Percentiles rank a stretch among this genome's conserved stretches.
phyloP scores from a whole-genome alignment of 495 filamentous ascomycete genomes.

The Sordaria brevicollis region DNA sequence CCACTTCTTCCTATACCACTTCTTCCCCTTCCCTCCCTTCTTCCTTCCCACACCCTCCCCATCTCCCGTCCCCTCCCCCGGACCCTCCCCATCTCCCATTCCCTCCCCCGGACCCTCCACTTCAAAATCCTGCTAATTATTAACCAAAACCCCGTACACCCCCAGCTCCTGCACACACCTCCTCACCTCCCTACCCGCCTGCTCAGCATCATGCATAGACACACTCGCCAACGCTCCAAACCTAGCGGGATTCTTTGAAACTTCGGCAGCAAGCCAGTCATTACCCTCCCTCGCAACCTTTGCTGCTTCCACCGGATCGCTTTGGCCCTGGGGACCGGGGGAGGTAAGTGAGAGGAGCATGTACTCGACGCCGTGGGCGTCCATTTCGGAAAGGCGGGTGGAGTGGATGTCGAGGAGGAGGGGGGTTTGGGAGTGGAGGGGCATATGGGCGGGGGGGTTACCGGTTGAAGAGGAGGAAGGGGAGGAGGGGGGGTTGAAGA shows the following conservation, averaged over 20 bases:
- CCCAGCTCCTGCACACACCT: slow-evolving; percentile 45
- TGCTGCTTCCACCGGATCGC: slow-evolving; percentile 24
- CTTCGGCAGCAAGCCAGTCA: slow-evolving; percentile 45
- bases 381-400: slow-evolving; percentile 40
- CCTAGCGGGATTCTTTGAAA: slow-evolving; percentile 38
- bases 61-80: slow-evolving; percentile 48
- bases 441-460: not conserved
- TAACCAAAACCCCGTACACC: slow-evolving; percentile 50
- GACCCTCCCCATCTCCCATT: too few relatives aligned
- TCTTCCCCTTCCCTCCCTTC: slow-evolving; percentile 41
- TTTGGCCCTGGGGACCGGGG: slow-evolving; percentile 49
- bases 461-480: not conserved
- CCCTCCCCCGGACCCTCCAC: too few relatives aligned
- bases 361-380: slow-evolving; percentile 50
- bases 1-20: slow-evolving; percentile 52
- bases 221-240: slow-evolving; percentile 46
- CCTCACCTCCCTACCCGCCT: slow-evolving; percentile 45
- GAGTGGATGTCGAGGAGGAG: slow-evolving; percentile 32
- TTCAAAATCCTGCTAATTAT: slow-evolving; percentile 37
- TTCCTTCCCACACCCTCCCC: slow-evolving; percentile 53
- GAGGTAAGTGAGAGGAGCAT: slow-evolving; percentile 47
- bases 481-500: too few relatives aligned
- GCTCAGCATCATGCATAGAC: slow-evolving; percentile 31
- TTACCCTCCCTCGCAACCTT: slow-evolving; percentile 39
- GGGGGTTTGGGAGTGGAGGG: not conserved